Percentiles rank a stretch among this genome's conserved stretches.
Conservation (phyloP, 768 basidiomycete species). For the Gymnopilus junonius region DNA sequence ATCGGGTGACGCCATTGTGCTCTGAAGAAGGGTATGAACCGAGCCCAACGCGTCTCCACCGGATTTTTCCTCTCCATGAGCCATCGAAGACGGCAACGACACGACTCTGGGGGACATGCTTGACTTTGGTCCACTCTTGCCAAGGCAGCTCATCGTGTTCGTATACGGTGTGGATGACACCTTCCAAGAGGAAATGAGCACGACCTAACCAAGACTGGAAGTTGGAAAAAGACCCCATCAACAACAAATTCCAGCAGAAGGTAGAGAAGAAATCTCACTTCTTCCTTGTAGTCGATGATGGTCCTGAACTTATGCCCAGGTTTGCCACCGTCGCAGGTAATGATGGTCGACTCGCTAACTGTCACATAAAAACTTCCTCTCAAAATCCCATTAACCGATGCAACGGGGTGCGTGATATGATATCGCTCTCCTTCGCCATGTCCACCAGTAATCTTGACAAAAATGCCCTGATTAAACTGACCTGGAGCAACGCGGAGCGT, state of each 20-base stretch:
- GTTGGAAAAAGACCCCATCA: no score
- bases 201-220: slow-evolving; percentile 85
- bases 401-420: slow-evolving; percentile 88
- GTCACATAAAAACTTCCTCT: slow-evolving; percentile 93
- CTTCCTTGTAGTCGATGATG: slow-evolving; percentile 95
- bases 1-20: slow-evolving; percentile 36
- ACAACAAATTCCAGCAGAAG: neutral
- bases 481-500: slow-evolving; percentile 85
- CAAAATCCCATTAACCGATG: slow-evolving; percentile 89
- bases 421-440: slow-evolving; percentile 81
- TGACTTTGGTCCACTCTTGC: slow-evolving; percentile 82
- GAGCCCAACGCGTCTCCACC: slow-evolving; percentile 68
- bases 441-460: slow-evolving; percentile 75
- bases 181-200: slow-evolving; percentile 84
- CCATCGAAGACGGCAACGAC: slow-evolving; percentile 88
- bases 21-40: slow-evolving; percentile 41
- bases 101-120: slow-evolving; percentile 82
- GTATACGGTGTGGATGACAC: slow-evolving; percentile 84
- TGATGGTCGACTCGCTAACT: slow-evolving; percentile 75
- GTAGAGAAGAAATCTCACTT: slow-evolving; percentile 53
- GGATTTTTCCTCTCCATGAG: slow-evolving; percentile 82
- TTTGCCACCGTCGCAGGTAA: slow-evolving; percentile 79
- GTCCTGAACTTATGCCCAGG: slow-evolving; percentile 69
- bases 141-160: slow-evolving; percentile 61
- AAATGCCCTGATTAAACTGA: slow-evolving; percentile 86